Evolutionary conservation across 1,284 basidiomycete genomes (phyloP).

Genomic region (Moniliophthora roreri): DNA sequence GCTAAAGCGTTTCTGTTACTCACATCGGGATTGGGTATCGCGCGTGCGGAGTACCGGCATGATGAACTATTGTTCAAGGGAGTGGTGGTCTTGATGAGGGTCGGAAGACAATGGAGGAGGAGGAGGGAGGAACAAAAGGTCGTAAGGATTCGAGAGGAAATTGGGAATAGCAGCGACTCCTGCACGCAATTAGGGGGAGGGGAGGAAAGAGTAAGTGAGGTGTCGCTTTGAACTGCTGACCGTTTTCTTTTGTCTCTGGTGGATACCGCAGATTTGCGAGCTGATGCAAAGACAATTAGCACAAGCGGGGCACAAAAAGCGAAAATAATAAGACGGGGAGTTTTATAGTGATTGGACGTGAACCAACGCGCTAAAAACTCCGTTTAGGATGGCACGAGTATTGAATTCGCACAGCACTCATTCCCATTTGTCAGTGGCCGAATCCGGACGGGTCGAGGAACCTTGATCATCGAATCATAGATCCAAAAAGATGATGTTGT

Average conservation of each 20-base stretch:
- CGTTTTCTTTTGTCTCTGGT: conserved; percentile 46
- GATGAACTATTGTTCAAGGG: conserved; percentile 37
- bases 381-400: conserved; percentile 1
- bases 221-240: conserved; percentile 37
- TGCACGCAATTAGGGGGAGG: conserved; percentile 15
- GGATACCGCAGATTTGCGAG: conserved; percentile 23
- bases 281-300: conserved; percentile 56
- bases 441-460: conserved; percentile 34
- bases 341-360: conserved; percentile 53
- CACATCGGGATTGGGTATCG: conserved; percentile 64
- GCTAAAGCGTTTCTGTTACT: conserved; percentile 29
- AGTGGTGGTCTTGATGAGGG: conserved; percentile 27
- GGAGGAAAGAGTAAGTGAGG: conserved; percentile 32
- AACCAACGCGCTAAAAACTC: not conserved
- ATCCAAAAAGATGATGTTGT: conserved; percentile 29
- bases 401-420: conserved; percentile 23
- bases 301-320: conserved; percentile 58
- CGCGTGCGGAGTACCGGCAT: conserved; percentile 77
- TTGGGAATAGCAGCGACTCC: conserved; percentile 23
- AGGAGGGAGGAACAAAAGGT: conserved; percentile 26
- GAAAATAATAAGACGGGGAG: conserved; percentile 56
- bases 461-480: conserved; percentile 17
- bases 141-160: conserved; percentile 18
- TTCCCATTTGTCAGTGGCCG: conserved; percentile 41
- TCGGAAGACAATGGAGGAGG: conserved; percentile 26